Evolutionary conservation across 805 yeast species (phyloP).

Genomic region (Ogataea paraovalis): DNA sequence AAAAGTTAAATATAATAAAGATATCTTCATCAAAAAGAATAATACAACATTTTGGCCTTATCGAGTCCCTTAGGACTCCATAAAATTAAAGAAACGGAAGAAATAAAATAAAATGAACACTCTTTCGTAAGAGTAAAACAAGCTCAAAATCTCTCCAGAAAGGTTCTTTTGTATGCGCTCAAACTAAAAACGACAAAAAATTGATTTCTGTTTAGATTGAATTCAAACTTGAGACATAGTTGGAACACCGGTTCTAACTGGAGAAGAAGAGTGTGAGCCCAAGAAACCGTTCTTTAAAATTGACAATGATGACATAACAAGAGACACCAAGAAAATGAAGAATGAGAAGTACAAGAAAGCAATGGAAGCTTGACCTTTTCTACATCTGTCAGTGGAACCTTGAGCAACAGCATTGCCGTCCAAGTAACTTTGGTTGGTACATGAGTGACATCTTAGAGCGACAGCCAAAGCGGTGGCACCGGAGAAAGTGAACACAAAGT

Average conservation of each 20-base stretch:
- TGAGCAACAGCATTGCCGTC: slow-evolving; percentile 64
- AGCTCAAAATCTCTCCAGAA: background rate
- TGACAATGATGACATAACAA: slow-evolving; percentile 44
- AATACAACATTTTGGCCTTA: background rate
- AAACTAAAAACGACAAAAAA: background rate
- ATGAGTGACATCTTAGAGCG: slow-evolving; percentile 81
- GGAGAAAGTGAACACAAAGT: slow-evolving; percentile 87
- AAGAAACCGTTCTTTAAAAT: slow-evolving; percentile 55
- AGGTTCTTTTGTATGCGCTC: background rate
- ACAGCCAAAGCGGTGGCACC: slow-evolving; percentile 95
- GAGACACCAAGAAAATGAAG: slow-evolving; percentile 66
- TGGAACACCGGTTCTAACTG: slow-evolving; percentile 81
- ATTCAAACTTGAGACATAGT: slow-evolving; percentile 81
- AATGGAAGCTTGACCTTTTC: slow-evolving; percentile 84
- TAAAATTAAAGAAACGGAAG: background rate
- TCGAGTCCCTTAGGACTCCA: background rate
- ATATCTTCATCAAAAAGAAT: background rate
- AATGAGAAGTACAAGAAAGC: slow-evolving; percentile 85
- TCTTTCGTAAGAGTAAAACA: background rate
- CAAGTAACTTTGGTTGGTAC: slow-evolving; percentile 65
- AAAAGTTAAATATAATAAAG: background rate
- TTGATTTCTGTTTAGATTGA: background rate
- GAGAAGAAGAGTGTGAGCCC: slow-evolving; percentile 48
- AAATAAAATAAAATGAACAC: background rate
- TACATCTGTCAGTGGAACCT: slow-evolving; percentile 82